A percentile compares a stretch with the other conserved stretches of the same genome.
These are phyloP conservation scores for Comarum palustre DNA, from an alignment of 306 rosid species.

Conservation along the genomic window DNA sequence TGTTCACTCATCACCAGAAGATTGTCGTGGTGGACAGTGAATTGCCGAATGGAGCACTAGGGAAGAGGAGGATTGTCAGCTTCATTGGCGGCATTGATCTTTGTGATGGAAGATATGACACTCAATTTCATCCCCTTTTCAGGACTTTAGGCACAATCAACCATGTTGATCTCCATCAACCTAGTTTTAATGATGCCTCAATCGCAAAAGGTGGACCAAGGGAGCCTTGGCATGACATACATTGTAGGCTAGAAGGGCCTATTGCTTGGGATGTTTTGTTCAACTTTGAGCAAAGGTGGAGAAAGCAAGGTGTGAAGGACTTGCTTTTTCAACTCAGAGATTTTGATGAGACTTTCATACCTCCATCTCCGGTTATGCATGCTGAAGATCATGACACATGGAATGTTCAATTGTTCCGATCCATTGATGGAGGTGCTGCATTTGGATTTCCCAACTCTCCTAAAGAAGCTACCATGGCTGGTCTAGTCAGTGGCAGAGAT, in stretches of 20 bases:
- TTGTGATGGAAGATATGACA: slow-evolving; percentile 58
- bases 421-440: slow-evolving; percentile 49
- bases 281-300: slow-evolving; percentile 55
- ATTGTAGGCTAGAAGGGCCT: slow-evolving; percentile 40
- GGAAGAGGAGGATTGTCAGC: slow-evolving; percentile 43
- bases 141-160: slow-evolving; percentile 33
- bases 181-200: slow-evolving; percentile 33
- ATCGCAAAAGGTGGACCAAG: slow-evolving; percentile 47
- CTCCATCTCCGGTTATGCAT: slow-evolving; percentile 29
- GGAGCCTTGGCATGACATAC: slow-evolving; percentile 59
- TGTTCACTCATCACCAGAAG: slow-evolving; percentile 61
- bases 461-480: slow-evolving; percentile 28
- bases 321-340: slow-evolving; percentile 28
- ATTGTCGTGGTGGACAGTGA: slow-evolving; percentile 40
- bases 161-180: slow-evolving; percentile 43
- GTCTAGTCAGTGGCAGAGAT: slow-evolving; percentile 31
- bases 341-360: slow-evolving; percentile 18
- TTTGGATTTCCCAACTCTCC: slow-evolving; percentile 28
- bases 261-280: slow-evolving; percentile 50
- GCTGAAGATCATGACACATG: slow-evolving; percentile 38
- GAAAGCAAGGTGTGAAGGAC: slow-evolving; percentile 36
- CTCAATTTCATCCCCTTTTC: slow-evolving; percentile 45
- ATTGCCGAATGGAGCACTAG: slow-evolving; percentile 15
- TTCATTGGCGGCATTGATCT: slow-evolving; percentile 55
- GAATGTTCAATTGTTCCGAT: slow-evolving; percentile 47